Evolutionary conservation across 2,329 filamentous ascomycete genomes (phyloP), one percentile per base, ranked within the genome.

Genomic region (Monascus ruber): DNA sequence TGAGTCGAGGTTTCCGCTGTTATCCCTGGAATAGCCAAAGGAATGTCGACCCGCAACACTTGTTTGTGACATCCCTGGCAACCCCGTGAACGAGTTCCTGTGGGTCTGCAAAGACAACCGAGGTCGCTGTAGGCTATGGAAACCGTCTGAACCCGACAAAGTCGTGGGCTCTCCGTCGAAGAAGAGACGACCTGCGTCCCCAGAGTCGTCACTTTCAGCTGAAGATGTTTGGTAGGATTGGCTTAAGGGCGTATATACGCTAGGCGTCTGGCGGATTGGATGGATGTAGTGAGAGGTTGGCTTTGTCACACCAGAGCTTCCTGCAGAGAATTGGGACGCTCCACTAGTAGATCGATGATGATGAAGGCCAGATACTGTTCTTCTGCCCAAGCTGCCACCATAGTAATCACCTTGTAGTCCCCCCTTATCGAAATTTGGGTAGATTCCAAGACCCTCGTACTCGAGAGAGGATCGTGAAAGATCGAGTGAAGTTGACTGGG

Each of bases 361-460:
- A 37, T 17, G 17, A 17, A 55, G 45, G 33, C 63, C 59, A 34
- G 63, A 59, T 33, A 63, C 59, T 7, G 61, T 64, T 33, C 65
- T 64, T 31, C 56, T 59, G 44, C 59, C 58, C 25, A 52, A 53
- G 25, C 54, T 42, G 37, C 50, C 49, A n/a, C 51, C 48, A 32
- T 55, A 53, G 42, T 66, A 66, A 27, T 74, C 71, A 36, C 47
- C 53, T 36, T 47, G 49, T 39, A 46, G 44, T 17, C 47, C 47
- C 34, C 60, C 56, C 6, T 49, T 50, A 26, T 60, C 54, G 24
- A 55, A 43, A 32, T 50, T 59, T 27, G 59, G 53, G 46, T 68
- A 66, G 34, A 77, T 76, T 11, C 73, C 73, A 37, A 78, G 54
- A 6, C 73, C 74, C 41, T 76, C 72, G 44, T 76, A 72, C 46